A percentile compares a stretch with the other conserved stretches of the same genome.
Evolutionary conservation across 169 alveolate species (phyloP).

Genomic region (Cryptosporidium sp.): DNA sequence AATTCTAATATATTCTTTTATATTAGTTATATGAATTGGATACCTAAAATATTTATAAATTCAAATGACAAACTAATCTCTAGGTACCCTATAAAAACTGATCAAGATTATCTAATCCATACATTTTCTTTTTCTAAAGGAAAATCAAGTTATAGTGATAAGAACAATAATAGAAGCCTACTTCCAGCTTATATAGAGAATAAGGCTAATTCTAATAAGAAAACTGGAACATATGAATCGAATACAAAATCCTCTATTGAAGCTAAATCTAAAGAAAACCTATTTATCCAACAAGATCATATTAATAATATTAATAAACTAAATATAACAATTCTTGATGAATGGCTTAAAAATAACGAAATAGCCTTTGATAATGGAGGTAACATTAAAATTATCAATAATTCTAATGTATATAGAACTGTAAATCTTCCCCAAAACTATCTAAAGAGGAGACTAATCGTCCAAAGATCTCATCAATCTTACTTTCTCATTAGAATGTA

Average conservation of each 20-base stretch:
- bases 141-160: background rate
- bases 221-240: background rate
- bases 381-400: background rate
- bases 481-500: conserved; percentile 29
- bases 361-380: background rate
- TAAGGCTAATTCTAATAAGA: background rate
- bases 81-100: background rate
- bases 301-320: background rate
- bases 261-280: background rate
- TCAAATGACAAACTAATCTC: background rate
- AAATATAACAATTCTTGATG: background rate
- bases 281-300: background rate
- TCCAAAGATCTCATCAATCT: conserved; percentile 20
- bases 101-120: conserved; percentile 8
- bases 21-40: background rate
- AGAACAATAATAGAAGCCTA: background rate
- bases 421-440: background rate
- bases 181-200: conserved; percentile 62
- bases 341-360: conserved; percentile 46
- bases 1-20: background rate
- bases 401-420: background rate
- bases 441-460: background rate
- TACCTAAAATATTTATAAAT: background rate
- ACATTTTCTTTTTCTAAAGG: background rate
- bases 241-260: background rate